phyloP scores from a whole-genome alignment of 371 early-diverging fungal species.

The Mortierella polycephala region DNA sequence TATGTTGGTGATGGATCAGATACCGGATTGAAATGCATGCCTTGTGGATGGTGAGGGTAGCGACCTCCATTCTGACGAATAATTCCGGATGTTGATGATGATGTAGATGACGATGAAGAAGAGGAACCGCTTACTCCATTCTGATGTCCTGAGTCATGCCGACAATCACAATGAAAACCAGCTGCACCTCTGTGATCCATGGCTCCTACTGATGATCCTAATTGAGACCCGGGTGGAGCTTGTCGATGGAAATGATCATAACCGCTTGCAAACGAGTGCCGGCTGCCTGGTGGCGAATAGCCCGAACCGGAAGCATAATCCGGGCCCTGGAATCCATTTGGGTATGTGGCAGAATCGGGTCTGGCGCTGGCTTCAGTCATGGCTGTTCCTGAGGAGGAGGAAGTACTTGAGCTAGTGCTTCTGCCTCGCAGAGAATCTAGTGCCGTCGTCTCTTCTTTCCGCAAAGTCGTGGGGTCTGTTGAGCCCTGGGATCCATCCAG shows the following conservation, averaged over 20 bases:
- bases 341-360: constrained; percentile 5
- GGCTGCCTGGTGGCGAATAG: neutral
- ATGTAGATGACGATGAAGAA: too few relatives aligned
- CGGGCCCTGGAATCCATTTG: neutral
- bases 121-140: too few relatives aligned
- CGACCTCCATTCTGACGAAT: too few relatives aligned
- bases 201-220: too few relatives aligned
- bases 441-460: neutral
- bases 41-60: too few relatives aligned
- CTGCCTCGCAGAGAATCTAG: neutral
- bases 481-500: too few relatives aligned
- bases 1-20: too few relatives aligned
- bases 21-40: too few relatives aligned
- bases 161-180: neutral
- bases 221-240: neutral
- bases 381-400: constrained; percentile 19
- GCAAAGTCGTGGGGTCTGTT: neutral
- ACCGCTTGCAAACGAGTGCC: neutral
- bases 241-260: neutral
- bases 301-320: neutral
- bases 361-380: constrained; percentile 6
- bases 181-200: too few relatives aligned
- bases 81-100: too few relatives aligned
- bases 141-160: neutral
- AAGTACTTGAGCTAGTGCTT: constrained; percentile 17